A percentile compares a stretch with the other conserved stretches of the same genome.
These are phyloP conservation scores for Anisogramma anomala DNA, from an alignment of 2,329 filamentous ascomycete species.

Conservation along the genomic window DNA sequence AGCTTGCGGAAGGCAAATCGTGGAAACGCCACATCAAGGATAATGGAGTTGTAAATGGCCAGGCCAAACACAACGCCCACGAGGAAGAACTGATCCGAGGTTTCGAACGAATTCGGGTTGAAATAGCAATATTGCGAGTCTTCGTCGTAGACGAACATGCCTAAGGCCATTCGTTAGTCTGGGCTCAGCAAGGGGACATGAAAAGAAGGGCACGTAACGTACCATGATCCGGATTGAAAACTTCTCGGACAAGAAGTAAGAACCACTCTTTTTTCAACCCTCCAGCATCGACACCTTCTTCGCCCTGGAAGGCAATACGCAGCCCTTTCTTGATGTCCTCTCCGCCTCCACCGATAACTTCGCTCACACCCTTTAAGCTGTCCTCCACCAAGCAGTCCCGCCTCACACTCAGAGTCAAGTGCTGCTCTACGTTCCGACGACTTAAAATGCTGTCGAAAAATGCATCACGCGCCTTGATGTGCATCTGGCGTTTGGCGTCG, in stretches of 20 bases:
- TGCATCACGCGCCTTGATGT: constrained; percentile 73
- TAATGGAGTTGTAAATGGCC: constrained; percentile 91
- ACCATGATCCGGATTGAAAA: constrained; percentile 87
- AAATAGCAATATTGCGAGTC: constrained; percentile 89
- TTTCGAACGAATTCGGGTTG: constrained; percentile 81
- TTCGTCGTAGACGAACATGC: constrained; percentile 86
- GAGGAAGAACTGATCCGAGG: constrained; percentile 82
- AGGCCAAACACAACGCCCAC: constrained; percentile 79
- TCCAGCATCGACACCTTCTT: constrained; percentile 85
- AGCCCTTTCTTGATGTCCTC: constrained; percentile 87
- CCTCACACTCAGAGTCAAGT: constrained; percentile 65
- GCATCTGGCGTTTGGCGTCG: constrained; percentile 82
- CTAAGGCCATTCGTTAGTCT: constrained; percentile 29
- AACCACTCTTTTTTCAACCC: constrained; percentile 94
- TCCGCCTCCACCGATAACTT: constrained; percentile 66
- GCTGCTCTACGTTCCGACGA: constrained; percentile 61
- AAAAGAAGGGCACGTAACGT: constrained; percentile 24
- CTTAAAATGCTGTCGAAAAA: constrained; percentile 84
- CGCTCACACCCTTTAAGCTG: constrained; percentile 72
- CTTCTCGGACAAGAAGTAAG: constrained; percentile 71
- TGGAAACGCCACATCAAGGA: constrained; percentile 76
- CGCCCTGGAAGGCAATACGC: constrained; percentile 72
- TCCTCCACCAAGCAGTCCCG: constrained; percentile 82
- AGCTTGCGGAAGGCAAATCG: constrained; percentile 86
- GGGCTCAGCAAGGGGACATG: background rate